phyloP scores from a whole-genome alignment of 148 eudicot species.

The Rhododendron henanense region DNA sequence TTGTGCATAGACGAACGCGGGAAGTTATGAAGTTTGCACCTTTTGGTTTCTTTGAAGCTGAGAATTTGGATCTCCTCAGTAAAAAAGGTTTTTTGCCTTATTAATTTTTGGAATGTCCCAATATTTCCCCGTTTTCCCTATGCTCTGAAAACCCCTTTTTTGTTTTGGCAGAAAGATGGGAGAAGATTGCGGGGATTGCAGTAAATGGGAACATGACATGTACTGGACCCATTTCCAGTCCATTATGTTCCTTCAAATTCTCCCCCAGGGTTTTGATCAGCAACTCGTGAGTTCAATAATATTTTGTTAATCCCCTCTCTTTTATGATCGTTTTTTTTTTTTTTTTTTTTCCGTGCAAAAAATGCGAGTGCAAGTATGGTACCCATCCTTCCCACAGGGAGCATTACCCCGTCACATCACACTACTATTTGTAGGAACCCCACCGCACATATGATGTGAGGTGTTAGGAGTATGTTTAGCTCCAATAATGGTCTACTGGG shows the following conservation, averaged over 20 bases:
- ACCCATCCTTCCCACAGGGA: no score
- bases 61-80: not conserved
- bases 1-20: no score
- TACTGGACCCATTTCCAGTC: constrained; percentile 46
- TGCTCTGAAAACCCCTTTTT: not conserved
- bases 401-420: no score
- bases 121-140: not conserved
- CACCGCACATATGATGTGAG: no score
- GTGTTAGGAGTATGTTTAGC: no score
- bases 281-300: constrained; percentile 37
- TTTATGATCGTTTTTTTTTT: no score
- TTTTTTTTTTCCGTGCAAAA: no score
- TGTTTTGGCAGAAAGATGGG: constrained; percentile 20
- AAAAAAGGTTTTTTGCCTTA: not conserved
- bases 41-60: not conserved
- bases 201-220: constrained; percentile 31
- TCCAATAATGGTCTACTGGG: no score
- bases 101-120: not conserved
- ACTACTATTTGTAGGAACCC: no score
- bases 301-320: not conserved
- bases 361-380: no score
- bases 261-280: constrained; percentile 27
- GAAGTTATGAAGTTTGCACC: not conserved
- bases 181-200: constrained; percentile 34
- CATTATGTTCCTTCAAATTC: constrained; percentile 38